Evolutionary conservation across 371 early-diverging fungal species (phyloP), one percentile per base, ranked within the genome.

Genomic region (Capillidium heterosporum): DNA sequence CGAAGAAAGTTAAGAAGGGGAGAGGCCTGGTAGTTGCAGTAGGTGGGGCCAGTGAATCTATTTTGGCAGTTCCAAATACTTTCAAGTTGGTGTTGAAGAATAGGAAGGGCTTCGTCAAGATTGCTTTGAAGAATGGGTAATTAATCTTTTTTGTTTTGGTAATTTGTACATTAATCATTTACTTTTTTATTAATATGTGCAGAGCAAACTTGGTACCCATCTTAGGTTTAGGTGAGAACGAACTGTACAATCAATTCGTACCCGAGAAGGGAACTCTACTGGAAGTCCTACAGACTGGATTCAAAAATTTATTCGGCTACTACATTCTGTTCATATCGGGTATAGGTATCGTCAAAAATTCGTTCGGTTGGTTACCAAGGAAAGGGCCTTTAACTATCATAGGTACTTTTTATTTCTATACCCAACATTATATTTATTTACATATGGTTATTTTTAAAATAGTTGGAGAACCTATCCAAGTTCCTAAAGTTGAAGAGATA

Each of bases 181-280:
- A 19, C 44, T 44, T 44, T 44, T 19, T 32, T 26, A 27, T 44
- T 28, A 26, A 31, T 27, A 10, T 19, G n/a, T n/a, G 4, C 8
- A 48, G 39, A 1, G 81, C 83, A 10, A 69, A 72, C 11, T 61
- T 87, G 27, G 83, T 85, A 0, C 90, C 90, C 2, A 70, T 80
- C 0, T 77, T 83, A 59, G 73, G 78, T 0, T 87, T 89, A 71
- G 89, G 89, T 35, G 89, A 89, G 63, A 89, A 87, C 64, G 84
- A 89, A 35, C 60, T 89, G 15, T 89, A 78, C 58, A 73, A 74
- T 47, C 80, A 58, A 32, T 48, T 31, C 32, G 40, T 27, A 29
- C 57, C 58, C 28, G 24, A 24, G 13, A 31, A 52, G 42, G 59
- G 48, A 19, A 21, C 46, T 26, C n/a, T 41, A 26, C 19, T 61